Evolutionary conservation across 2,329 filamentous ascomycete genomes (phyloP), one percentile per base, ranked within the genome.

Genomic region (Xylaria sp.): DNA sequence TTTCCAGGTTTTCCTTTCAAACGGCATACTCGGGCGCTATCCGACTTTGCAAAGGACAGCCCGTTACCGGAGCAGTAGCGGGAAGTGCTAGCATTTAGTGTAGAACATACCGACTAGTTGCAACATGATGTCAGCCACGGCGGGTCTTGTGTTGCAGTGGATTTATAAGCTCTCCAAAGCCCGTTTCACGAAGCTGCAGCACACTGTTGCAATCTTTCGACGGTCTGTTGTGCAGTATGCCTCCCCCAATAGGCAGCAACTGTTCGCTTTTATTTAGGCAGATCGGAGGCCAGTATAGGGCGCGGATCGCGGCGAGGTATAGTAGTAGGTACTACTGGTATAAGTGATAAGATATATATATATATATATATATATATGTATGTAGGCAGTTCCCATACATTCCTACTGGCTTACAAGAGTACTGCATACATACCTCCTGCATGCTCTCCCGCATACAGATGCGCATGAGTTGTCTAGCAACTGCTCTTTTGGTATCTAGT

Each of bases 91-190:
- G 16, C 16, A 32, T 35, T 35, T 35, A 35, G 27, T 53, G 18
- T 16, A 47, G 9, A 47, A 47, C 44, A 47, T 40, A 40, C 37
- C 37, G 37, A 40, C 37, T 18, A 25, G 12, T 25, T 25, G 32
- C 32, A 35, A 10, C 32, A 25, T 50, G 29, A 60, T 50, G 35
- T 6, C 32, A 35, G 32, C 23, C 16, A 23, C n/a, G 9, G 18
- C 10, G 44, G 29, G 23, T 27, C 48, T 60, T 29, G 35, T 40
- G 54, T 48, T 29, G n/a, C 4, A 16, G 60, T 60, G 60, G 60
- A 70, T 70, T 70, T 70, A 70, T 70, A 70, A 70, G 68, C 68
- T 55, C 65, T 55, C 27, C 48, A 40, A 27, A 48, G 0, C 32
- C 50, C 23, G 60, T 63, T 53, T 40, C 50, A 60, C 32, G 57